Base-by-base conservation (phyloP, 164 flowering plant genomes). In the Vitis cinerea region DNA sequence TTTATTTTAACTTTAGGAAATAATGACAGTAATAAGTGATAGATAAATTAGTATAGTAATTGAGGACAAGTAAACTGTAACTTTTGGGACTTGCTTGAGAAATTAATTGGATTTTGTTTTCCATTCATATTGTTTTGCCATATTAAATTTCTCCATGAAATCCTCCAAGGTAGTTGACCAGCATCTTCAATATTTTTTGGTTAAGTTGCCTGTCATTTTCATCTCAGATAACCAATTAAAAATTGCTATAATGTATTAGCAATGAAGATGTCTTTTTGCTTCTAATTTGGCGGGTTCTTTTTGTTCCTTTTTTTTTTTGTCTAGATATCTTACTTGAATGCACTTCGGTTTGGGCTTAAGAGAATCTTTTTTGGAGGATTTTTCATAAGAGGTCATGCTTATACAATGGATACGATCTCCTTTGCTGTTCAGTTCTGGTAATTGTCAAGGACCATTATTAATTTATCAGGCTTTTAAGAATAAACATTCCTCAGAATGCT, bases 341-440 rank as follows among this genome's bases (percentile, higher is more conserved):
- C 99, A 31, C 85, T 91, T 73, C 87, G 97, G 27, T 91, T 90
- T 84, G 99, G 99, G 74, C 80, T 96, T 16, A 96, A 96, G 74
- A 76, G 94, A 47, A 96, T 96, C 47, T 91, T 93, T 75, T 96
- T 96, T 84, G 99, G 99, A 79, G 99, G 99, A 59, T 96, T 93
- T 78, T 96, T 96, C 73, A 96, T 91, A 8, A 82, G 97, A 65
- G 98, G 98, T 19, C 99, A 96, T 83, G 98, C 98, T 54, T 93
- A 91, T 77, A 96, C 98, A 14, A 96, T 96, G 99, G 97, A 93
- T 71, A 91, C 97, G 3, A 91, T 96, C 61, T 93, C 99, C 58
- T 91, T 93, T 79, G 98, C 99, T 67, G 92, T 96, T 63, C 85
- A 91, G 0, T 96, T 93, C 82, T 96, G 99, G 99, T 91, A 81